These are phyloP conservation scores for Amanita muscaria DNA, from an alignment of 768 basidiomycete genomes.

Conservation along the genomic window DNA sequence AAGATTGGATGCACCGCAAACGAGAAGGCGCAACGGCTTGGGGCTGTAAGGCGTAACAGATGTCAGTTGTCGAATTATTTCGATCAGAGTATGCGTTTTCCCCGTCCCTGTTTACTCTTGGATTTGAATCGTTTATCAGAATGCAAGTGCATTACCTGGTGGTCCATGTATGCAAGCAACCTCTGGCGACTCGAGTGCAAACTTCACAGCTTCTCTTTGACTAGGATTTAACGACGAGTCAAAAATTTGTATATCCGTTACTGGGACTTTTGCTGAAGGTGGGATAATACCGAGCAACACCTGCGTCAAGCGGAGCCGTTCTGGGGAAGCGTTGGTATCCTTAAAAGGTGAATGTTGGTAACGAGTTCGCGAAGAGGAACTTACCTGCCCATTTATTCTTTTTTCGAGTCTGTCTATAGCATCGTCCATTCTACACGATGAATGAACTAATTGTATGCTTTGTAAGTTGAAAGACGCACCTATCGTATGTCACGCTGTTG, in stretches of 20 bases:
- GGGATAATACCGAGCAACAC: conserved; percentile 63
- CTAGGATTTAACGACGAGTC: conserved; percentile 72
- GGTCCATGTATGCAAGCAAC: conserved; percentile 95
- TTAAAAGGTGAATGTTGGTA: conserved; percentile 15
- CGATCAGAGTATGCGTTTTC: conserved; percentile 93
- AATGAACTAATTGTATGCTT: background rate
- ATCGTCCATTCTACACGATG: conserved; percentile 66
- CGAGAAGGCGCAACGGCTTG: conserved; percentile 56
- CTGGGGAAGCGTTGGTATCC: conserved; percentile 33
- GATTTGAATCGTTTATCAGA: background rate
- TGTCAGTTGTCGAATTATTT: conserved; percentile 82
- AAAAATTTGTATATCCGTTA: conserved; percentile 51
- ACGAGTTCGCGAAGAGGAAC: background rate
- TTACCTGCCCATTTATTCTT: conserved; percentile 5
- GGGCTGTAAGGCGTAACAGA: conserved; percentile 35
- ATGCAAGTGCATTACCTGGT: conserved; percentile 48
- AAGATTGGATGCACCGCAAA: conserved; percentile 91
- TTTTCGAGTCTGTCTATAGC: conserved; percentile 59
- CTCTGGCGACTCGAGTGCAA: conserved; percentile 73
- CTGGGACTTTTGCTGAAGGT: conserved; percentile 30
- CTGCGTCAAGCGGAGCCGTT: conserved; percentile 44
- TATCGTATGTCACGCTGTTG: conserved; percentile 86
- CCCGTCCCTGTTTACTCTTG: conserved; percentile 55
- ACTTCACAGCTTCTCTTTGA: conserved; percentile 76
- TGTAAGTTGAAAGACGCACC: conserved; percentile 31